Percentiles rank a stretch among this genome's conserved stretches.
Evolutionary conservation across 2,329 filamentous ascomycete genomes (phyloP).

Genomic region (Thermomyces lanuginosus): DNA sequence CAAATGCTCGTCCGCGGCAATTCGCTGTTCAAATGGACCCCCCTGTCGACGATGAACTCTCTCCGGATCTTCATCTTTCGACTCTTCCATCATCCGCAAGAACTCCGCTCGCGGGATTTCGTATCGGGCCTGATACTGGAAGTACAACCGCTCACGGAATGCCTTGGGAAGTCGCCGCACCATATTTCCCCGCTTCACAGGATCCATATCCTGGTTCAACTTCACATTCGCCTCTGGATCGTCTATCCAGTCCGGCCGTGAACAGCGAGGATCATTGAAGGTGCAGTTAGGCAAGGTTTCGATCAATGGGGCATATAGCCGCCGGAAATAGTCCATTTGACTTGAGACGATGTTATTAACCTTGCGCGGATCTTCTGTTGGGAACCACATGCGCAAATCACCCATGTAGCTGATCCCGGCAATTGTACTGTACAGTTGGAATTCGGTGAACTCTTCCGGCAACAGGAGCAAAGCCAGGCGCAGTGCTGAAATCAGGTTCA

Average conservation of each 20-base stretch:
- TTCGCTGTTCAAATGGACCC: conserved; percentile 70
- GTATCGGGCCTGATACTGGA: conserved; percentile 84
- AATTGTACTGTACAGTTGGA: conserved; percentile 77
- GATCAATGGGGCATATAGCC: conserved; percentile 77
- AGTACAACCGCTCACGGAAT: conserved; percentile 83
- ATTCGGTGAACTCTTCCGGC: conserved; percentile 69
- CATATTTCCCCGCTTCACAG: conserved; percentile 83
- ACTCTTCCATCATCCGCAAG: conserved; percentile 64
- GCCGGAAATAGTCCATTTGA: conserved; percentile 80
- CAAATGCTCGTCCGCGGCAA: conserved; percentile 58
- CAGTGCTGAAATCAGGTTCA: conserved; percentile 82
- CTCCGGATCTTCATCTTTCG: conserved; percentile 47
- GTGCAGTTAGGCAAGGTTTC: conserved; percentile 75
- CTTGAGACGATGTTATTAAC: conserved; percentile 86
- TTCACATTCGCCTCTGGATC: conserved; percentile 48
- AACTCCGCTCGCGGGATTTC: conserved; percentile 73
- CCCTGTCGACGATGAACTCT: conserved; percentile 59
- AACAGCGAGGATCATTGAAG: conserved; percentile 51
- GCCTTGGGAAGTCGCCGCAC: conserved; percentile 73
- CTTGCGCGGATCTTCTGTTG: conserved; percentile 81
- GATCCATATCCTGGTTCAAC: conserved; percentile 82
- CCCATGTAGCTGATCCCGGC: conserved; percentile 86
- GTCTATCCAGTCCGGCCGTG: conserved; percentile 44
- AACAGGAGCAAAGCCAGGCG: conserved; percentile 78
- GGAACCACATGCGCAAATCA: conserved; percentile 85